These are phyloP conservation scores for Claviceps quebecensis DNA, from an alignment of 2,329 filamentous ascomycete genomes.

Conservation along the genomic window DNA sequence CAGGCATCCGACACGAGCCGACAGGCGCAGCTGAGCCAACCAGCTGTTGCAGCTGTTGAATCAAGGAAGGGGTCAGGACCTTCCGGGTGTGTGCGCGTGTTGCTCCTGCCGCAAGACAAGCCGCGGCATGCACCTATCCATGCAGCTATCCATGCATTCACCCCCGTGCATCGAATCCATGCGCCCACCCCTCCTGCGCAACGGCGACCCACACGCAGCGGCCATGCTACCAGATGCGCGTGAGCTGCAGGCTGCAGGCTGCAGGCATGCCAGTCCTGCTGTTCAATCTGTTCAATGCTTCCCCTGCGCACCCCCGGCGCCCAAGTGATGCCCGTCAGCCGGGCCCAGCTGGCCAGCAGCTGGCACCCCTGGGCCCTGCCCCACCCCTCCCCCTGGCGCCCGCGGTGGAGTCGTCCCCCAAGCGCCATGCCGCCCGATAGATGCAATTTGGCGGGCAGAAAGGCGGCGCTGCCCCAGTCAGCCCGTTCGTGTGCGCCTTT, in stretches of 20 bases:
- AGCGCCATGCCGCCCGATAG: constrained; percentile 9
- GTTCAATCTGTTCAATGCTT: background rate
- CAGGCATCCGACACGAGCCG: background rate
- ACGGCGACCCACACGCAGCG: background rate
- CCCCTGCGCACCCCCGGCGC: background rate
- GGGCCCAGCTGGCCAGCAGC: background rate
- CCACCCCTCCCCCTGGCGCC: background rate
- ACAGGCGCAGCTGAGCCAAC: background rate
- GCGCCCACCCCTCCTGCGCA: background rate
- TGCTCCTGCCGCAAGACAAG: background rate
- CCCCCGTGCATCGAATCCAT: background rate
- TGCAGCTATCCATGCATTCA: background rate
- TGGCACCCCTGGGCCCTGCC: background rate
- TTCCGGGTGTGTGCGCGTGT: background rate
- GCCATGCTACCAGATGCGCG: background rate
- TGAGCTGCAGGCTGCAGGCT: background rate
- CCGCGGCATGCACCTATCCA: background rate
- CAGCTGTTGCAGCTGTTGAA: background rate
- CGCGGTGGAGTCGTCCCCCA: background rate
- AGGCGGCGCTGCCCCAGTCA: background rate
- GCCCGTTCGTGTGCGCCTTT: background rate
- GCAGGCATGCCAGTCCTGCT: background rate
- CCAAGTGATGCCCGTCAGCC: background rate
- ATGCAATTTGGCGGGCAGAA: background rate
- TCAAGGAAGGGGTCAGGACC: background rate